phyloP scores from a whole-genome alignment of 352 stramenopile species.

The Blastocystis sp. region DNA sequence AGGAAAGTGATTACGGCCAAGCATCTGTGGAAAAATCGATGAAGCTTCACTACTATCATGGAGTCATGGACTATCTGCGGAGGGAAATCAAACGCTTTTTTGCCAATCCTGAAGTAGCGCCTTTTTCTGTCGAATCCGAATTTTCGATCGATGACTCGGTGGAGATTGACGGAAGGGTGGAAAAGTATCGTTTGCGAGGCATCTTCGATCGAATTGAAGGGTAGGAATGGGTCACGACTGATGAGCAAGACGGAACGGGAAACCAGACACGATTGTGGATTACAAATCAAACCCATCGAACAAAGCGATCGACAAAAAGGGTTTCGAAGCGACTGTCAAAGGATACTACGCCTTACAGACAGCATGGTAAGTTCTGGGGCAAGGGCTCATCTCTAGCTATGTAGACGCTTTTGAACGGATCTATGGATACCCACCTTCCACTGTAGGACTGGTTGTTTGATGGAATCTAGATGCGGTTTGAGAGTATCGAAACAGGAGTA shows the following conservation, averaged over 20 bases:
- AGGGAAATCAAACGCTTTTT: not conserved
- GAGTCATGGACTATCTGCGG: not conserved
- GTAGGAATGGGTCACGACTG: not conserved
- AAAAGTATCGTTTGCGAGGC: conserved; percentile 4
- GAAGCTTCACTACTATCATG: conserved; percentile 2
- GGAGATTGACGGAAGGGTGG: not conserved
- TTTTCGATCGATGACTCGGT: not conserved
- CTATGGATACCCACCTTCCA: not conserved
- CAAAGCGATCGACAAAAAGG: not conserved
- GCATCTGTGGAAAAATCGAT: not conserved
- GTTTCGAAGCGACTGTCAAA: not conserved
- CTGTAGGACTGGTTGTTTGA: not conserved
- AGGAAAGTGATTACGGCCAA: not conserved
- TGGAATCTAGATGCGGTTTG: conserved; percentile 30
- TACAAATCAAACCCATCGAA: conserved; percentile 53
- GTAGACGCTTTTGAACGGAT: not conserved
- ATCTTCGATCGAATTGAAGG: conserved; percentile 53
- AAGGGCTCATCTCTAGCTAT: not conserved
- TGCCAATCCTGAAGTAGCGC: not conserved
- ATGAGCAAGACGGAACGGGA: not conserved
- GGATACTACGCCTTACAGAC: conserved; percentile 25
- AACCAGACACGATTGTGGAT: conserved; percentile 6
- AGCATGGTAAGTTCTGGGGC: not conserved
- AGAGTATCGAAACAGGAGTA: conserved; percentile 33
- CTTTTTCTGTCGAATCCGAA: not conserved